These are phyloP conservation scores for Drechslerella dactyloides DNA, from an alignment of 2,329 filamentous ascomycete genomes.

Conservation along the genomic window DNA sequence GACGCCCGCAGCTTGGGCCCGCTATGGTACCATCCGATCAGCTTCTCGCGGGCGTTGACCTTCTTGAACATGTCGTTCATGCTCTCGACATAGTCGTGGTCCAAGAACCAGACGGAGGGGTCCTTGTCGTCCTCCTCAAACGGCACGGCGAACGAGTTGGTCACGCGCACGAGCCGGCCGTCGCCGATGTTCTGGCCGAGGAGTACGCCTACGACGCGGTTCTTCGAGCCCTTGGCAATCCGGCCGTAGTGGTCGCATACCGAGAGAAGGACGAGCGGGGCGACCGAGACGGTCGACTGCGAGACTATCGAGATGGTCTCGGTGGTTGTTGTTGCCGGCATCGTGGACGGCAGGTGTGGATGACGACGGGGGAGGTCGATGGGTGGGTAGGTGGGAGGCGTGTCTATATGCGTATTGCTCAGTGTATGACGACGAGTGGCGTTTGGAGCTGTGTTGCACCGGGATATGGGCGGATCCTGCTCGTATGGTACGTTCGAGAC, in stretches of 20 bases:
- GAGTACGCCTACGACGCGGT: constrained; percentile 90
- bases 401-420: background rate
- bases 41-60: constrained; percentile 97
- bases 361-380: background rate
- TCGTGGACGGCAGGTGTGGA: constrained; percentile 9
- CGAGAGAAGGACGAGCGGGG: constrained; percentile 94
- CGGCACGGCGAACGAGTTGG: constrained; percentile 98
- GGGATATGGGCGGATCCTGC: background rate
- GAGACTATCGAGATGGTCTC: constrained; percentile 49
- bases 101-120: constrained; percentile 97
- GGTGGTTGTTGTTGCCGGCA: constrained; percentile 47
- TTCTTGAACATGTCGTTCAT: constrained; percentile 99
- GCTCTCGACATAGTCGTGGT: constrained; percentile 98
- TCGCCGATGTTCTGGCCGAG: constrained; percentile 95
- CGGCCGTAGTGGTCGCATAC: constrained; percentile 98
- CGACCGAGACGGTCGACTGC: constrained; percentile 81
- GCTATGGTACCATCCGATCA: constrained; percentile 99
- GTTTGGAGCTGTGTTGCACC: background rate
- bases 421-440: background rate
- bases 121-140: constrained; percentile 99
- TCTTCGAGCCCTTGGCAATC: constrained; percentile 83
- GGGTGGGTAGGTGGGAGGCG: background rate
- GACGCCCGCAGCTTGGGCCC: constrained; percentile 95
- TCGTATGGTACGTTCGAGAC: background rate
- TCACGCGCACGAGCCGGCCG: constrained; percentile 79